Base-by-base conservation (phyloP, 1,284 basidiomycete species). In the Cystobasidium sp. region DNA sequence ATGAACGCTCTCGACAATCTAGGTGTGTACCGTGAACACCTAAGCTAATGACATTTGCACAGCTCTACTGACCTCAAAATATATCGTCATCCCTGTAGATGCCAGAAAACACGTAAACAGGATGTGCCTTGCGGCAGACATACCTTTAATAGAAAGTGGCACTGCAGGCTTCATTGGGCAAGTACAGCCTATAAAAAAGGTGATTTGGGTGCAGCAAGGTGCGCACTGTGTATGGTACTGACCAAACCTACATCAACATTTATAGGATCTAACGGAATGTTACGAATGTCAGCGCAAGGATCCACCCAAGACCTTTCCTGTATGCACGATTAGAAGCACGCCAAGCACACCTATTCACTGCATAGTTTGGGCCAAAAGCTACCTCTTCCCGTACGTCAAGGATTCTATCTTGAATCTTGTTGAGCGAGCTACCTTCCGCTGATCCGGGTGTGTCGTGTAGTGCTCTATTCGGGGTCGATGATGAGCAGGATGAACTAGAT, bases 291-390 rank as follows among this genome's bases (percentile, higher is more conserved):
- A 92, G 46, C 88, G 89, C 3, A 98, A 98, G 82, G 90, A 90
- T 0, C 90, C 91, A 0, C 93, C 94, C 0, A 98, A 96, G 82
- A 91, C 92, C 0, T 99, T 93, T 81, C 96, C 97, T 0, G 95
- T 99, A 1, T 99, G 97, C 84, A 99, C 97, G 0, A 99, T 99
- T 79, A 90, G 97, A 59, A 94, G 94, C 1, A 99, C 97, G 0
- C 97, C 97, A 0, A 94, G 92, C 69, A 94, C 96, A 76, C 94
- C 97, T 0, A 97, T 99, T 63, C 97, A 99, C 81, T 99, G 95
- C 81, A 98, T 99, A 72, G 96, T 98, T 0, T 99, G 97, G 97
- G 94, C 93, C 43, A 99, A 99, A 83, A 95, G 89, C 78, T 99
- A 98, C 84, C 88, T 99, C n/a, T 89, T 99, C 78, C 89, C 90